Percentiles rank a stretch among this genome's conserved stretches.
These are phyloP conservation scores for Geotrichum restrictum DNA, from an alignment of 1,139 yeast species.

Conservation along the genomic window DNA sequence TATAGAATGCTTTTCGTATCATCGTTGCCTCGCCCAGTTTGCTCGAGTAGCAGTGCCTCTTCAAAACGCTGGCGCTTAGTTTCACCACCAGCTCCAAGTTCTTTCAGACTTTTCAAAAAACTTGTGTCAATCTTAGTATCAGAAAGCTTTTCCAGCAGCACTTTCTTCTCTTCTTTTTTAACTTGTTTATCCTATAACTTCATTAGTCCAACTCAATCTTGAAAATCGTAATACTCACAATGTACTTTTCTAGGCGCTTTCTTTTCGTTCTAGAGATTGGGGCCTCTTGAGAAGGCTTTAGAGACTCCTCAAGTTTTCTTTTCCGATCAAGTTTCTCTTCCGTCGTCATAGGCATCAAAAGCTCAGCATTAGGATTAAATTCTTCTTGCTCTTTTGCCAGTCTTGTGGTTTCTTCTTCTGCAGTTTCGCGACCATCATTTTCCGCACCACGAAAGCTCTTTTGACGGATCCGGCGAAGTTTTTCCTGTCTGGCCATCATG, in stretches of 20 bases:
- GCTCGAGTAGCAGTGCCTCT: constrained; percentile 72
- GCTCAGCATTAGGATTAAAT: constrained; percentile 57
- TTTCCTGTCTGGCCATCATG: constrained; percentile 75
- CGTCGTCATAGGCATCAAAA: constrained; percentile 47
- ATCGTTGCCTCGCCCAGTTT: constrained; percentile 68
- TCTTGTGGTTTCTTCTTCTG: constrained; percentile 38
- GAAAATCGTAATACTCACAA: constrained; percentile 31
- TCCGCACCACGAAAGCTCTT: constrained; percentile 45
- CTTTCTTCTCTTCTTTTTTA: constrained; percentile 82
- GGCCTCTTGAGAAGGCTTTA: constrained; percentile 54
- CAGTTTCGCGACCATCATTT: constrained; percentile 41
- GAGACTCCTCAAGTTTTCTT: constrained; percentile 56
- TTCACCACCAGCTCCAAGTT: constrained; percentile 71
- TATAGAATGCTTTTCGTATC: constrained; percentile 60
- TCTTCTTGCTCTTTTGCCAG: constrained; percentile 28
- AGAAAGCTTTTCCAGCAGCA: constrained; percentile 69
- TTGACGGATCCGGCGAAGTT: constrained; percentile 63
- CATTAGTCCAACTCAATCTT: not conserved
- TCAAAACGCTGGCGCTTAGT: constrained; percentile 66
- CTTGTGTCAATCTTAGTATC: constrained; percentile 61
- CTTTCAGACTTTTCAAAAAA: constrained; percentile 63
- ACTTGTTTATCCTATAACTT: constrained; percentile 71
- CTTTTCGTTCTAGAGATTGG: constrained; percentile 70
- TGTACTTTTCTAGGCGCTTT: constrained; percentile 52
- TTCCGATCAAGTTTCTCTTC: constrained; percentile 64